Evolutionary conservation across 805 yeast genomes (phyloP).

Genomic region (Candida tibetensis): DNA sequence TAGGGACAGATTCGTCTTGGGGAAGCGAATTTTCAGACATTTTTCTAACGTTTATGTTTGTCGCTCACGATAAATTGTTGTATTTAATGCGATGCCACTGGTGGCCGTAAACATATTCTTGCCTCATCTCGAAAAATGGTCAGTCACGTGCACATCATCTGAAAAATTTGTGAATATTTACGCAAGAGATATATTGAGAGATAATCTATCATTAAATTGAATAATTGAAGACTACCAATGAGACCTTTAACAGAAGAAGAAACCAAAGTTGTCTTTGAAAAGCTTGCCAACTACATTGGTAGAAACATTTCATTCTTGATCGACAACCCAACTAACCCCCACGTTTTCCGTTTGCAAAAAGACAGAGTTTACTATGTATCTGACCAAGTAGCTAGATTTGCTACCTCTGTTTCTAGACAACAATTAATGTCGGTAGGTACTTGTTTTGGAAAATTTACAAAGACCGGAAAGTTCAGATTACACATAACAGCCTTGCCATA

Average conservation of each 20-base stretch:
- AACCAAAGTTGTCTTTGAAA: conserved; percentile 92
- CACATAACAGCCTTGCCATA: conserved; percentile 89
- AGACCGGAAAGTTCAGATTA: conserved; percentile 92
- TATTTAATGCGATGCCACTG: background rate
- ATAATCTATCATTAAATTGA: too few relatives aligned
- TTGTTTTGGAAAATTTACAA: conserved; percentile 95
- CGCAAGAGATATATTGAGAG: conserved; percentile 1
- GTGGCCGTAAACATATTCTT: background rate
- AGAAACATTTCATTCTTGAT: conserved; percentile 86
- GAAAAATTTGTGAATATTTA: conserved; percentile 8
- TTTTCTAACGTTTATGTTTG: background rate
- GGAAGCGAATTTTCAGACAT: background rate
- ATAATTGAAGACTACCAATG: too few relatives aligned
- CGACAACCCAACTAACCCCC: conserved; percentile 82
- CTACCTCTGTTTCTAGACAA: conserved; percentile 86
- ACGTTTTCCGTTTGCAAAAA: conserved; percentile 92
- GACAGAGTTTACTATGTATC: conserved; percentile 94
- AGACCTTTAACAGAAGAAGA: conserved; percentile 96
- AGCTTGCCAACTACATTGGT: conserved; percentile 95
- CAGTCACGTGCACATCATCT: conserved; percentile 1
- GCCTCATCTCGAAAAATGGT: background rate
- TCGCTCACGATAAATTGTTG: too few relatives aligned
- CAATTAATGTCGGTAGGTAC: conserved; percentile 90
- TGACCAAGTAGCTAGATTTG: conserved; percentile 77
- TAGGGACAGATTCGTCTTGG: background rate